Evolutionary conservation across 2,329 filamentous ascomycete genomes (phyloP).

Genomic region (Colletotrichum destructivum): DNA sequence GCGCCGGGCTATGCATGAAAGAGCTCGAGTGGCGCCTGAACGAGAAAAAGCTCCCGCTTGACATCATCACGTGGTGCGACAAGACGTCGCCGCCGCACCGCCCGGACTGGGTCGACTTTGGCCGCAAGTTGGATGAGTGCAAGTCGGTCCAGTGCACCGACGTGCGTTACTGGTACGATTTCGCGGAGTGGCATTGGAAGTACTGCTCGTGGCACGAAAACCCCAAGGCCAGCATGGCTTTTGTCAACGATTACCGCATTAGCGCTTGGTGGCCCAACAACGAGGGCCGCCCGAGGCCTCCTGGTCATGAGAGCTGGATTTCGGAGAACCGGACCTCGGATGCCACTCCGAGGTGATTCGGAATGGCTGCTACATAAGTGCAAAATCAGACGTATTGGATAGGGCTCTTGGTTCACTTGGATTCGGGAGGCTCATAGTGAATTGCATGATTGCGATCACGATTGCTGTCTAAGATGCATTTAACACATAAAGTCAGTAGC

Average conservation of each 20-base stretch:
- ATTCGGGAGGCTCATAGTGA: no score
- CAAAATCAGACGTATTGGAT: no score
- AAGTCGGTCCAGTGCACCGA: slow-evolving; percentile 11
- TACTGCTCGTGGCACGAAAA: slow-evolving; percentile 1
- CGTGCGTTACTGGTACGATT: neutral
- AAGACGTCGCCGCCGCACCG: slow-evolving; percentile 1
- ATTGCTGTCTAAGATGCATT: neutral
- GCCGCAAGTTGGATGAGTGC: slow-evolving; percentile 8
- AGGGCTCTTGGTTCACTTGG: rapidly evolving
- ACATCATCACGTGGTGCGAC: neutral
- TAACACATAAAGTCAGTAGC: neutral
- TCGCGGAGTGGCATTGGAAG: slow-evolving; percentile 4
- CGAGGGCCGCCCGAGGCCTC: neutral
- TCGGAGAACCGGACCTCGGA: slow-evolving; percentile 6
- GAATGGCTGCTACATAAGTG: neutral
- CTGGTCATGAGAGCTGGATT: slow-evolving; percentile 2
- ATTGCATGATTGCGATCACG: no score
- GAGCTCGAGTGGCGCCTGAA: slow-evolving; percentile 12
- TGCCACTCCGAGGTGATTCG: neutral
- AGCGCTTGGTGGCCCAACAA: slow-evolving; percentile 11
- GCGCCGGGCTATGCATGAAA: neutral
- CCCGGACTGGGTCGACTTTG: neutral
- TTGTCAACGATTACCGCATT: slow-evolving; percentile 7
- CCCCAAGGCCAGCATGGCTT: slow-evolving; percentile 1
- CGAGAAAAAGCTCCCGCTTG: neutral